Evolutionary conservation across 1,139 yeast species (phyloP).

Genomic region (Protomyces lactucae-debilis): DNA sequence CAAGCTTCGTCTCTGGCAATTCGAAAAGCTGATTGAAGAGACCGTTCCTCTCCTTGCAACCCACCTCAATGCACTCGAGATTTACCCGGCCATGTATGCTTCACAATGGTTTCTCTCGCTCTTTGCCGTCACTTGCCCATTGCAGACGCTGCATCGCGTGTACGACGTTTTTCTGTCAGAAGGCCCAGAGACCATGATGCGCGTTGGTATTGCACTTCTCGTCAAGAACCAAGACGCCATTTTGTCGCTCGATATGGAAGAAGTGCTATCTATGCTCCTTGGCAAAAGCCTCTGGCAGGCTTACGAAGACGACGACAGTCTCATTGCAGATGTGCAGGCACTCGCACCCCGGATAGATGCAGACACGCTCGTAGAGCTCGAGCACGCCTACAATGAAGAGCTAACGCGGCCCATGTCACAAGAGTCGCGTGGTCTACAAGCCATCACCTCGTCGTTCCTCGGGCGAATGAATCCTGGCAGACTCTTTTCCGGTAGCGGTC

Average conservation of each 20-base stretch:
- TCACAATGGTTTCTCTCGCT: constrained; percentile 66
- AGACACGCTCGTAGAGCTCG: constrained; percentile 35
- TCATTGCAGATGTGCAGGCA: constrained; percentile 43
- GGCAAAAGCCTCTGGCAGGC: constrained; percentile 52
- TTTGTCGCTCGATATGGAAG: constrained; percentile 53
- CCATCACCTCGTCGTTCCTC: constrained; percentile 28
- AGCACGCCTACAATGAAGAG: constrained; percentile 32
- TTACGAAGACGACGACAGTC: constrained; percentile 45
- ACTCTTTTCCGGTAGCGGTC: constrained; percentile 20
- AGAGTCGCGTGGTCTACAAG: constrained; percentile 30
- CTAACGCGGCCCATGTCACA: constrained; percentile 25
- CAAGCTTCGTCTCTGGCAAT: constrained; percentile 52
- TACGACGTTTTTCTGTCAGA: constrained; percentile 57
- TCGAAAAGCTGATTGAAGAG: constrained; percentile 45
- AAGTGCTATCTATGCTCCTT: constrained; percentile 56
- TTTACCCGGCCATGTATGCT: constrained; percentile 39
- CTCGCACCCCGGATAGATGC: neutral
- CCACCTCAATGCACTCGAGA: constrained; percentile 45
- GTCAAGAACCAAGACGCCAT: constrained; percentile 52
- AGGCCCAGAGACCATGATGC: constrained; percentile 59
- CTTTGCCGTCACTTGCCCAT: constrained; percentile 58
- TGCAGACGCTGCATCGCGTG: constrained; percentile 48
- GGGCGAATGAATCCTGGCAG: constrained; percentile 26
- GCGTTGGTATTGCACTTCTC: constrained; percentile 55
- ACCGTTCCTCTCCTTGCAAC: constrained; percentile 46